Evolutionary conservation across 441 rosid genomes (phyloP).

Genomic region (Euphorbia corollata): DNA sequence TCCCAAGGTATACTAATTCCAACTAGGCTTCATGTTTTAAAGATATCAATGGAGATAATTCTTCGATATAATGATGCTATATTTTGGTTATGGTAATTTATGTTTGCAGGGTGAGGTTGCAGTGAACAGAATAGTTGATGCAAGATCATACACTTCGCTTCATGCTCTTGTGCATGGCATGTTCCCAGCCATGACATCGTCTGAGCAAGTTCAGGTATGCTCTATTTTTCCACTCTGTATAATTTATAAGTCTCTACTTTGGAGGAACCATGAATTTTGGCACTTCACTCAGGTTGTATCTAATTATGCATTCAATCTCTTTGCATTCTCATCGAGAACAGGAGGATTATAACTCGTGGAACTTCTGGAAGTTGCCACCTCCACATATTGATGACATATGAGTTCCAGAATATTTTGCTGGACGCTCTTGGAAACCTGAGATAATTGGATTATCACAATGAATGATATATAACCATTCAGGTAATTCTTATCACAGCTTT

Average conservation of each 20-base stretch:
- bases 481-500: conserved; percentile 17
- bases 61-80: background rate
- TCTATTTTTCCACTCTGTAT: conserved; percentile 3
- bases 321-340: conserved; percentile 24
- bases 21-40: conserved; percentile 11
- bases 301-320: conserved; percentile 6
- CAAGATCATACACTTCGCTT: conserved; percentile 71
- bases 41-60: background rate
- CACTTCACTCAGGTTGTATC: background rate
- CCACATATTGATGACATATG: conserved; percentile 38
- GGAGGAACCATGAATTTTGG: background rate
- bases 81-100: conserved; percentile 17
- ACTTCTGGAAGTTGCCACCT: conserved; percentile 85
- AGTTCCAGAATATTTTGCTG: conserved; percentile 15
- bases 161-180: conserved; percentile 77
- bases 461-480: conserved; percentile 22
- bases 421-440: conserved; percentile 10
- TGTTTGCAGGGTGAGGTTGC: conserved; percentile 83
- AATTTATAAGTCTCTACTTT: background rate
- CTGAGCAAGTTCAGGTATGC: conserved; percentile 51
- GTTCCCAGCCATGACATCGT: conserved; percentile 58
- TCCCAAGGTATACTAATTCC: conserved; percentile 61
- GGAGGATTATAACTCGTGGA: conserved; percentile 94
- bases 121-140: conserved; percentile 63
- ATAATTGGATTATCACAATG: conserved; percentile 10